Conservation (phyloP, 305 asterid species). For the Fraxinus albicans region DNA sequence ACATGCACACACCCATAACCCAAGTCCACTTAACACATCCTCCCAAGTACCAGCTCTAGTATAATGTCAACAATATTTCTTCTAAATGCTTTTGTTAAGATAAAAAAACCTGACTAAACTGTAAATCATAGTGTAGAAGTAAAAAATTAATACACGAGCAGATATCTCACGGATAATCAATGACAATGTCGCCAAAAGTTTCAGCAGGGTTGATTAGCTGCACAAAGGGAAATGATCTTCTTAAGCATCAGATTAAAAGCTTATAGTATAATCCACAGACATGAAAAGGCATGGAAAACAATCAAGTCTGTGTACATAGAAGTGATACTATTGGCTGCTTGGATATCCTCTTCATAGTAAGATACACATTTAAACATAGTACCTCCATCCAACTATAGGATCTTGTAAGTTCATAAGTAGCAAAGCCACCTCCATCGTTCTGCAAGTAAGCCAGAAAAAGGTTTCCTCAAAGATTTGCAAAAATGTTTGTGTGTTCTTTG, state of each 20-base stretch:
- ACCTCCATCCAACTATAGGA: conserved; percentile 99
- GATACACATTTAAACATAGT: conserved; percentile 22
- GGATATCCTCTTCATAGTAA: not conserved
- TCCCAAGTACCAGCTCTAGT: not conserved
- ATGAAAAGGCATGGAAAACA: conserved; percentile 8
- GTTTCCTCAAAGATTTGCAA: conserved; percentile 15
- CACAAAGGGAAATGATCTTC: conserved; percentile 24
- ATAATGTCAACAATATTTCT: conserved; percentile 7
- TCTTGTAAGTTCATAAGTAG: conserved; percentile 93
- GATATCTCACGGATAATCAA: conserved; percentile 93
- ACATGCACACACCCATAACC: not conserved
- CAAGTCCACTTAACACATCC: not conserved
- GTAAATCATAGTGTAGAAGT: not conserved
- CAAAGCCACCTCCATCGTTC: conserved; percentile 81
- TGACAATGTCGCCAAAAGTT: conserved; percentile 97
- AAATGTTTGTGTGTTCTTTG: conserved; percentile 3
- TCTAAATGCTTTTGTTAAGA: not conserved
- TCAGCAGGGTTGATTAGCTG: conserved; percentile 98
- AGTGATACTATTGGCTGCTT: not conserved
- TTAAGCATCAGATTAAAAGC: conserved; percentile 21
- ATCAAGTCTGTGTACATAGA: conserved; percentile 17
- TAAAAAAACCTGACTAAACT: not conserved
- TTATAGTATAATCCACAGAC: not conserved
- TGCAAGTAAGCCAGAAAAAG: conserved; percentile 43
- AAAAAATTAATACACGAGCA: conserved; percentile 19